Base-by-base conservation (phyloP, 495 filamentous ascomycete genomes). In the Letharia lupina region DNA sequence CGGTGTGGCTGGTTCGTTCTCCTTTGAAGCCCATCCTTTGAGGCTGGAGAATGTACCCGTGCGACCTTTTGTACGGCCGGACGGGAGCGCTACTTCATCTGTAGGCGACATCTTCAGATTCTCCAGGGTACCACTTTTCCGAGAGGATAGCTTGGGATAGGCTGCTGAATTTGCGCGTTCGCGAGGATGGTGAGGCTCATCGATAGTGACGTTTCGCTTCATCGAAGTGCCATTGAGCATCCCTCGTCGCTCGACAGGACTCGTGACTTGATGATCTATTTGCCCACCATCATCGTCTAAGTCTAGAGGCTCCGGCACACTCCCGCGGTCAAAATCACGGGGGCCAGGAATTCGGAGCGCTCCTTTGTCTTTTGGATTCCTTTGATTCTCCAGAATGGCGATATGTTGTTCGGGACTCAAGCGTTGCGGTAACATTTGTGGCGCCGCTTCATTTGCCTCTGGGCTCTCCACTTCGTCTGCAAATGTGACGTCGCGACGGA, bases 291-390 rank as follows among this genome's bases (percentile, higher is more conserved):
- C 65, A n/a, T 79, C 74, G 16, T 78, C 79, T 5, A 78, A 81
- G 59, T 83, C 83, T 37, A 93, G 75, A 8, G 81, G 77, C 68
- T 87, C 73, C 0, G 91, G 91, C 6, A 86, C 77, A 31, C 88
- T 82, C 37, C 93, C 93, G 33, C 83, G 83, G 66, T 97, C 93
- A 64, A 88, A 91, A 68, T 95, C 93, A 70, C 90, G 80, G 4
- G 92, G 93, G 54, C 91, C 90, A 0, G 93, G 93, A 65, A 97
- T 96, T 31, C 90, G 87, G 39, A 96, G 74, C 1, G 89, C 84
- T 18, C 83, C 83, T 70, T 84, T 86, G 68, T 88, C 87, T 64
- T 87, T 88, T 6, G 80, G 78, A 61, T 88, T 87, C n/a, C 90
- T 83, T 71, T 95, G 92, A 28, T 90, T 87, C 74, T 96, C 87